Base-by-base conservation (phyloP, 2,329 filamentous ascomycete species). In the Trichoderma sp. region DNA sequence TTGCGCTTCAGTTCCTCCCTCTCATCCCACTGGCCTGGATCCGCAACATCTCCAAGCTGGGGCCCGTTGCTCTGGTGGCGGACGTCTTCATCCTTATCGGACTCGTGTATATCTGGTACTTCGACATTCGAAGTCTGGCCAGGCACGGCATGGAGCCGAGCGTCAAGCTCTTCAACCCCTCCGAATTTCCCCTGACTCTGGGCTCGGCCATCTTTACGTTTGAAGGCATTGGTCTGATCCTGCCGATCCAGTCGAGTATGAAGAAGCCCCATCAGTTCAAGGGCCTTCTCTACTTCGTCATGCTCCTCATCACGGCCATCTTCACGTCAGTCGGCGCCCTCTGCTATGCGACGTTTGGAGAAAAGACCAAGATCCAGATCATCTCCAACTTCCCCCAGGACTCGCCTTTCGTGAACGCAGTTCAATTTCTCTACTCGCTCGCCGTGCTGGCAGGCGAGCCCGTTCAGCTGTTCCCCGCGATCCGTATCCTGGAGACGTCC, bases 191-290 rank as follows among this genome's bases (percentile, higher is more conserved):
- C 0, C 79, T 92, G 62, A 92, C 89, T 28, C 83, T 92, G 55
- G 90, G 90, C 60, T 86, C 88, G 2, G 86, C 88, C 44, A 91
- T 92, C 72, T 92, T 92, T 77, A 91, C 90, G 0, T 92, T 91
- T 70, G 90, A 92, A 73, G 90, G 90, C 55, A 92, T 92, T 54
- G 90, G 90, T 1, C 84, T 92, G 26, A 91, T 92, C 68, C 79
- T 92, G 9, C 90, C 90, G 0, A 92, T 92, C 62, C 88, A 92
- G 73, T 89, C 88, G 9, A 89, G 87, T 64, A 92, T 92, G 90
- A 85, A 85, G 71, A 80, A 87, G 65, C 90, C 90, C 0, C 80
- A 90, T 67, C 82, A 87, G 19, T 92, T 92, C 70, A 82, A 85
- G 69, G 80, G 80, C 64, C 81, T 92, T 3, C 83, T 92, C 1